Evolutionary conservation across 1,139 yeast species (phyloP), one percentile per base, ranked within the genome.

Genomic region (Arxiozyma heterogenica): DNA sequence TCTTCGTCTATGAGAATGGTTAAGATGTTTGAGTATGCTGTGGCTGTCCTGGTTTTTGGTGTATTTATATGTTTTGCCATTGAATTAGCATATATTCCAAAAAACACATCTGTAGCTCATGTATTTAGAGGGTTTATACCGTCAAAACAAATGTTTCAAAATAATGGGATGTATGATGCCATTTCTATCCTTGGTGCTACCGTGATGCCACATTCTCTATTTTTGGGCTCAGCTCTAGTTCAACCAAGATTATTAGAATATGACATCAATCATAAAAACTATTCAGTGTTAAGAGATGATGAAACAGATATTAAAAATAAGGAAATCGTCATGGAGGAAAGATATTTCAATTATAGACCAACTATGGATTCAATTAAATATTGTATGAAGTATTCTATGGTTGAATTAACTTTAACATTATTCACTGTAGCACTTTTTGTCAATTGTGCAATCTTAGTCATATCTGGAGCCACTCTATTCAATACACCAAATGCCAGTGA

Each of bases 151-250:
- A 78, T 86, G 76, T 77, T 86, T 57, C 73, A 78, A 51, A 80
- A 82, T 15, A 74, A 74, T 53, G 93, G 94, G 8, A 72, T 86
- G 65, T 82, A 86, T 57, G 79, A 83, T 49, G 87, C 93, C 6
- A 83, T 89, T 25, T 85, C 91, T 20, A 81, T 87, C 61, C 73
- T 87, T 49, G 94, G 94, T 65, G 87, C 93, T 34, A 86, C 93
- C 0, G 93, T 86, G 34, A 86, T 86, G 93, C 88, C 90, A 42
- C 93, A 86, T 64, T 82, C 88, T 22, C 72, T 86, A 54, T 85
- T 84, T 62, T 74, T 86, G 59, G 93, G 93, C 0, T 82, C 89
- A 5, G 88, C 88, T 1, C 71, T 86, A 56, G 91, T 83, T 8
- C 88, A 84, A 65, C 88, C 91, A 22, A 73, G 93, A 54, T 72